A percentile compares a stretch with the other conserved stretches of the same genome.
Conservation (phyloP, 2,329 filamentous ascomycete genomes). For the Ophiostoma novo-ulmi region DNA sequence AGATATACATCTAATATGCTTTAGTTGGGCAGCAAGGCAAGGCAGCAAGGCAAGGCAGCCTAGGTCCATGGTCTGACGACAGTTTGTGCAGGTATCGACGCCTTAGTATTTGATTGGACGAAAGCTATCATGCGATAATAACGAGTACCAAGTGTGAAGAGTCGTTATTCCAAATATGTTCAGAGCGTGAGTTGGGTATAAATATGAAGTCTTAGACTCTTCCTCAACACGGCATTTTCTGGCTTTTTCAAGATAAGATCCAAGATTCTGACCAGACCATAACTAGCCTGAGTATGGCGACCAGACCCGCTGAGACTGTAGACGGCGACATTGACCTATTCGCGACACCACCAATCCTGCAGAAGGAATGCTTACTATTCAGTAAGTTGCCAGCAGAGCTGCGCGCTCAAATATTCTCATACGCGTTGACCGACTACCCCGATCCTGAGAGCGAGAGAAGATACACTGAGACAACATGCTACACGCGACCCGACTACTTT, state of each 20-base stretch:
- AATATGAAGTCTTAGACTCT: too few species aligned
- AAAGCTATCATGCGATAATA: background rate
- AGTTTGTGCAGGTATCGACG: background rate
- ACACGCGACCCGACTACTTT: constrained; percentile 39
- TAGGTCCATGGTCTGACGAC: background rate
- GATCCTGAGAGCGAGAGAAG: constrained; percentile 31
- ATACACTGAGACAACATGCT: constrained; percentile 36
- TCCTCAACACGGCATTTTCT: too few species aligned
- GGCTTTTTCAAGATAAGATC: too few species aligned
- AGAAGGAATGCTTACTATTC: constrained; percentile 32
- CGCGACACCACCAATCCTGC: background rate
- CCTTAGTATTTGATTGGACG: background rate
- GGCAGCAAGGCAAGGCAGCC: background rate
- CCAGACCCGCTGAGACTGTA: too few species aligned
- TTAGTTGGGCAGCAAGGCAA: too few species aligned
- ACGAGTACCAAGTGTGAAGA: too few species aligned
- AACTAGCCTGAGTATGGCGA: background rate
- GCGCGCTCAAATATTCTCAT: constrained; percentile 44
- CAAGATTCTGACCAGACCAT: background rate
- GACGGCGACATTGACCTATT: background rate
- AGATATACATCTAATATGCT: too few species aligned
- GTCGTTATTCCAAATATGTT: too few species aligned
- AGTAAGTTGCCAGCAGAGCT: constrained; percentile 44
- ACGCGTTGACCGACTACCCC: constrained; percentile 38
- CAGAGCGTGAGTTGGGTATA: too few species aligned